Evolutionary conservation across 345 rosid species (phyloP), one percentile per base, ranked within the genome.

Genomic region (Euphorbia pulcherrima): DNA sequence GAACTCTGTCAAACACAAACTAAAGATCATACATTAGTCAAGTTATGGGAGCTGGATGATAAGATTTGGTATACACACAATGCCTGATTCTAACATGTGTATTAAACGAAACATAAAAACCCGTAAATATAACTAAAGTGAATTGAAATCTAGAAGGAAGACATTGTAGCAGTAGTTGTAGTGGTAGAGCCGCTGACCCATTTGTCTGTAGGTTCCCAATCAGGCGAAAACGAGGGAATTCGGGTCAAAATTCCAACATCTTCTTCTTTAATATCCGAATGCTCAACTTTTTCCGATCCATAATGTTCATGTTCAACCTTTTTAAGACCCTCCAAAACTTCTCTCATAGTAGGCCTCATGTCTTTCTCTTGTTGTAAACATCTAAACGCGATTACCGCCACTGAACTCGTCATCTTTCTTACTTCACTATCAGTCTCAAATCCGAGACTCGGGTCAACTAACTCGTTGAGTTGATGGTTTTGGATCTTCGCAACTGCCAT

Each of bases 361-460:
- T 90, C 94, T 62, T 79, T 87, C 60, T 88, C 96, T 18, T 88
- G 83, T 71, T 92, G 97, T 72, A 92, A 62, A 71, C 98, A 92
- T 40, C 85, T 77, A 71, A 90, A 90, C 5, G 87, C 98, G 64
- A 92, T 68, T 62, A 82, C 97, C 1, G 93, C 87, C 0, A 90
- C 84, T 0, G 84, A 73, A 6, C 85, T 86, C 23, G 81, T 59
- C 82, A 21, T 75, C 65, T 58, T 81, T 69, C 72, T 75, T 8
- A 83, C 83, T 0, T 64, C 68, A 12, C 11, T 44, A 71, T 90
- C 85, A 8, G 65, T 74, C 10, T 83, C 92, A 13, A 81, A 90
- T 10, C 89, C 97, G 0, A 92, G 81, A 65, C 62, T 71, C 1
- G 88, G 92, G 68, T 92, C 97, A 0, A 90, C 84, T 17, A 92